Evolutionary conservation across 352 stramenopile genomes (phyloP), one percentile per base, ranked within the genome.

Genomic region (Phytophthora sojae): DNA sequence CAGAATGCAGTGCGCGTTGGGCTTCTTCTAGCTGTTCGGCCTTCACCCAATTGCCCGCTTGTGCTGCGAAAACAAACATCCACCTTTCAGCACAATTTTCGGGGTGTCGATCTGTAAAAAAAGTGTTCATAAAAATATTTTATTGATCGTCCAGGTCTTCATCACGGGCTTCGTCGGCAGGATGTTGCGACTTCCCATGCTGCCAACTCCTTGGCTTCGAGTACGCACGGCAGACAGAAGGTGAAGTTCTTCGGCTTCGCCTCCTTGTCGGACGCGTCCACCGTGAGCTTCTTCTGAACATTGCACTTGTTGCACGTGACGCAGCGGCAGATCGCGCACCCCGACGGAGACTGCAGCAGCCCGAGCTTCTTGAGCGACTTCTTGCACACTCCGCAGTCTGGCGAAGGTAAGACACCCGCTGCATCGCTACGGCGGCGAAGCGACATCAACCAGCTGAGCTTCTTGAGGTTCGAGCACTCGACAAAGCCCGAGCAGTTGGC

Each of bases 381-480:
- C 1, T 69, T 39, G 57, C 75, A 79, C 21, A 74, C 67, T 3
- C 61, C 58, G 23, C 75, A 81, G 42, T 69, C 67, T 4, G 19
- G 63, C 2, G n/a, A n/a, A 0, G 52, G 23, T 15, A 35, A 12
- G 6, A 69, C 56, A 11, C 50, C 50, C 3, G 45, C 23, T 6
- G 62, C 49, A 39, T 76, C 50, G 58, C 49, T 73, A 6, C 61
- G 61, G n/a, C 60, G 64, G 15, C 73, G 68, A 12, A 26, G n/a
- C 4, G 61, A 19, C 67, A 88, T 82, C 37, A 89, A 64, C 80
- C 80, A 88, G 32, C 69, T 81, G 12, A 90, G 61, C 44, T 90
- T 90, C 69, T 90, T 90, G 29, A 85, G 72, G 53, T 88, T 72
- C 4, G 76, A 75, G 57, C 76, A 89, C 32, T 88, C 79, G 17